Evolutionary conservation across 2,329 filamentous ascomycete species (phyloP).

Genomic region (Phyllosticta capitalensis): DNA sequence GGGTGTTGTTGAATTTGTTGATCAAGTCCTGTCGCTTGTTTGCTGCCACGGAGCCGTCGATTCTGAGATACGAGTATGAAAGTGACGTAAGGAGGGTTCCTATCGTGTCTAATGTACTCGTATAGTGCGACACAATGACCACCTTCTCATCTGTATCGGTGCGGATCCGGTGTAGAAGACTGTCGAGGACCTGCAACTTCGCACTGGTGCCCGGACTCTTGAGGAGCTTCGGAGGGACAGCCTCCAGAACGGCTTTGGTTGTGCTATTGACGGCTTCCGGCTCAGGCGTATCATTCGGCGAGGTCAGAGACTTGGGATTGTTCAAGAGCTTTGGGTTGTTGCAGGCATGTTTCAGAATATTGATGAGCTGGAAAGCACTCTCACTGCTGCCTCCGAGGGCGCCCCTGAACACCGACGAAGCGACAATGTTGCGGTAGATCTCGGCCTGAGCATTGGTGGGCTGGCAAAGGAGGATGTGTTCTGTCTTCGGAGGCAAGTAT

Average conservation of each 20-base stretch:
- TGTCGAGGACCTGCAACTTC: conserved; percentile 59
- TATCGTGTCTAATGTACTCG: conserved; percentile 59
- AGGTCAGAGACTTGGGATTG: conserved; percentile 16
- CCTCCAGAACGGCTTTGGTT: conserved; percentile 35
- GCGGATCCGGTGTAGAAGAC: conserved; percentile 52
- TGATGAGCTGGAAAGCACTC: conserved; percentile 58
- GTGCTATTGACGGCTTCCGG: conserved; percentile 37
- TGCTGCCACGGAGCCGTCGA: conserved; percentile 58
- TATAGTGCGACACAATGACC: conserved; percentile 69
- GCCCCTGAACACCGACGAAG: conserved; percentile 52
- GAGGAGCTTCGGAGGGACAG: conserved; percentile 47
- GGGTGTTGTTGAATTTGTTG: conserved; percentile 57
- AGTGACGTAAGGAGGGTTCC: conserved; percentile 51
- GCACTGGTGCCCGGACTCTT: conserved; percentile 50
- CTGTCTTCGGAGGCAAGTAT: conserved; percentile 57
- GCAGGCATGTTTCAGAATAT: conserved; percentile 63
- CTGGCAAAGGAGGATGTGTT: conserved; percentile 57
- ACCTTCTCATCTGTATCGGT: conserved; percentile 58
- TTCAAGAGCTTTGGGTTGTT: conserved; percentile 59
- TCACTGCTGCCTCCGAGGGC: conserved; percentile 52
- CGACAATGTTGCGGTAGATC: conserved; percentile 55
- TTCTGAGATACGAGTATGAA: conserved; percentile 53
- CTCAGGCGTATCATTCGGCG: conserved; percentile 28
- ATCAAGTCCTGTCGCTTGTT: conserved; percentile 58
- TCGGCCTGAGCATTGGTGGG: conserved; percentile 51